phyloP scores from a whole-genome alignment of 305 asterid species.

The Fraxinus floribunda region DNA sequence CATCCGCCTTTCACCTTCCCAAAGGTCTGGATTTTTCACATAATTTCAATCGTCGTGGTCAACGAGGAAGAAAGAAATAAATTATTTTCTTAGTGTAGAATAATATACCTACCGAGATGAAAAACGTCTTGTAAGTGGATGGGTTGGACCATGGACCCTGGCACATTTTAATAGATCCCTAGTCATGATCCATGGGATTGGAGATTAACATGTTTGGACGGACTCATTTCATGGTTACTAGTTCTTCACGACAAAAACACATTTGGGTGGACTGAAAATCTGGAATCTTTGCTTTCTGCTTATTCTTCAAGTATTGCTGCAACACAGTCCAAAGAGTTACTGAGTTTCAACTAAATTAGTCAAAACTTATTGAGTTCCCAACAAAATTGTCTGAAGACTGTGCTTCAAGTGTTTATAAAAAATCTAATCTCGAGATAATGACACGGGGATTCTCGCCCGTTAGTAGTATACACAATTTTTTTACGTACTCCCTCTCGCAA shows the following conservation, averaged over 20 bases:
- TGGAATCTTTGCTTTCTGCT: background rate
- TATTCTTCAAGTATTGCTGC: background rate
- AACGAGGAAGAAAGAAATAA: too few species aligned
- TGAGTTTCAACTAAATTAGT: background rate
- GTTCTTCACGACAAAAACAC: background rate
- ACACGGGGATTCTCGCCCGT: background rate
- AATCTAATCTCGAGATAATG: background rate
- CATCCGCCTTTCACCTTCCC: background rate
- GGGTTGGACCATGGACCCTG: background rate
- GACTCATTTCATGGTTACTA: background rate
- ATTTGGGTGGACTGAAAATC: background rate
- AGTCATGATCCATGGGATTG: background rate
- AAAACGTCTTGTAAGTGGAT: background rate
- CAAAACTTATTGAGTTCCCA: background rate
- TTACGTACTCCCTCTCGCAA: too few species aligned
- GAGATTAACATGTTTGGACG: background rate
- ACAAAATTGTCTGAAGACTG: background rate
- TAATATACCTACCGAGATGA: background rate
- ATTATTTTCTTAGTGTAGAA: background rate
- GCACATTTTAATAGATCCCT: background rate
- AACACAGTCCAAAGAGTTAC: background rate
- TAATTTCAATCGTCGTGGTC: background rate
- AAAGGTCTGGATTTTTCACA: background rate
- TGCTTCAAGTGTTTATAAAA: background rate
- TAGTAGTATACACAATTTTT: background rate